Base-by-base conservation (phyloP, 192 early-diverging fungal species). In the Backusella psychrophila region DNA sequence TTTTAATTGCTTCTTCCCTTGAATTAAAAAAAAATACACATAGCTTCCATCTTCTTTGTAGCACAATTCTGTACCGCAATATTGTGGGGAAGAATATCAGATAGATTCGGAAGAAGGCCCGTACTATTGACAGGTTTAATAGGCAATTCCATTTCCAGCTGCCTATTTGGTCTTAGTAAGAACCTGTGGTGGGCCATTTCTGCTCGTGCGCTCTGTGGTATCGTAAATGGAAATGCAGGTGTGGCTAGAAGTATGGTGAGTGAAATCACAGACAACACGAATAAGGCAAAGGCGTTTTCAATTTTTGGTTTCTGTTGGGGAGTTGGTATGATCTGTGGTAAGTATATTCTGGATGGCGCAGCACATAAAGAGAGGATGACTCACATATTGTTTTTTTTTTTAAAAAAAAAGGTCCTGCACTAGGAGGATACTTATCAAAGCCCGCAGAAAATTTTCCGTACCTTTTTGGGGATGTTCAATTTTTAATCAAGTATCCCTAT, bases 201-300 rank as follows among this genome's bases (percentile, higher is more conserved):
- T 4, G 77, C 88, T 19, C 86, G 94, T 39, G 84, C 85, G 1
- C 72, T 92, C 71, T 91, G 91, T 69, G 93, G 95, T 1, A 76
- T 92, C 17, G 76, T 94, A 21, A 93, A 92, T 76, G 94, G 89
- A 81, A 94, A 92, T 66, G 85, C 90, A 21, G 93, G 94, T 9
- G 94, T 96, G 17, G 89, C 92, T 36, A 95, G 96, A 77, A 92
- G 91, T 21, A 88, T 94, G 34, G 78, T 97, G 33, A 93, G 92
- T 2, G 96, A 98, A 85, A 90, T 98, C 41, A 91, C 95, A 26
- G 95, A 96, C 76, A 78, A 87, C 3, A 90, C 91, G 0, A 98
- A 96, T 79, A 90, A 91, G 71, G 82, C 90, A 9, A 84, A 89
- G 17, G 93, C 92, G 23, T 96, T 96, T 81, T 85, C 90, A 11